Evolutionary conservation across 2,329 filamentous ascomycete species (phyloP).

Genomic region (Curvularia lunata): DNA sequence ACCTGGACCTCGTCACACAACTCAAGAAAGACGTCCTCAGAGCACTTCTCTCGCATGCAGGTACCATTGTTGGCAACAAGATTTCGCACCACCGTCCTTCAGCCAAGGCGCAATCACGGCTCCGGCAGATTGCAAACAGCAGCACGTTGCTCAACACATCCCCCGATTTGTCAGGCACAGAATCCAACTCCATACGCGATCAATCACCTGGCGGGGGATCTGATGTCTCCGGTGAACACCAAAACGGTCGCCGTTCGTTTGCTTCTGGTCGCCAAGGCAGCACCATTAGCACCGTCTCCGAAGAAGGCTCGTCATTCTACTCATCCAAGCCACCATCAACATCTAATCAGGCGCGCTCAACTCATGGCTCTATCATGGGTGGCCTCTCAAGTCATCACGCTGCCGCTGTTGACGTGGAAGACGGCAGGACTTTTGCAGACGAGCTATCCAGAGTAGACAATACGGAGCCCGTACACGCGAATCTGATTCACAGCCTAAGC

Average conservation of each 20-base stretch:
- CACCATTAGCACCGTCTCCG: slow-evolving; percentile 38
- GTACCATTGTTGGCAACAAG: slow-evolving; percentile 97
- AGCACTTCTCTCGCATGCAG: slow-evolving; percentile 91
- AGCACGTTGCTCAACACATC: slow-evolving; percentile 64
- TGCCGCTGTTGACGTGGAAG: slow-evolving; percentile 32
- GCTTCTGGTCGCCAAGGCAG: slow-evolving; percentile 41
- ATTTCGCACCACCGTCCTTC: slow-evolving; percentile 86
- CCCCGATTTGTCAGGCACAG: slow-evolving; percentile 42
- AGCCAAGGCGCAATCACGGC: slow-evolving; percentile 76
- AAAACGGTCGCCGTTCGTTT: slow-evolving; percentile 36
- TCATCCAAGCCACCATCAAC: slow-evolving; percentile 20
- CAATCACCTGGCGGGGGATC: slow-evolving; percentile 39
- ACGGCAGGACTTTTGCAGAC: slow-evolving; percentile 46
- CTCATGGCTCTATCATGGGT: slow-evolving; percentile 36
- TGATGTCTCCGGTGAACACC: slow-evolving; percentile 32
- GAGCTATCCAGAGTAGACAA: slow-evolving; percentile 46
- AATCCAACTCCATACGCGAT: slow-evolving; percentile 41
- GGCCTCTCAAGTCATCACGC: slow-evolving; percentile 21
- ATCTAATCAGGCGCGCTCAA: slow-evolving; percentile 26
- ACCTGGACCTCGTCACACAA: slow-evolving; percentile 88
- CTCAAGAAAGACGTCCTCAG: slow-evolving; percentile 95
- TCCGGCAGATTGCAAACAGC: slow-evolving; percentile 83
- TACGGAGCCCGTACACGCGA: slow-evolving; percentile 44
- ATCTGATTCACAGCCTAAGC: slow-evolving; percentile 43
- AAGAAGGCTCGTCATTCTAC: slow-evolving; percentile 33